Evolutionary conservation across 306 rosid species (phyloP).

Genomic region (Adenanthera pavonina): DNA sequence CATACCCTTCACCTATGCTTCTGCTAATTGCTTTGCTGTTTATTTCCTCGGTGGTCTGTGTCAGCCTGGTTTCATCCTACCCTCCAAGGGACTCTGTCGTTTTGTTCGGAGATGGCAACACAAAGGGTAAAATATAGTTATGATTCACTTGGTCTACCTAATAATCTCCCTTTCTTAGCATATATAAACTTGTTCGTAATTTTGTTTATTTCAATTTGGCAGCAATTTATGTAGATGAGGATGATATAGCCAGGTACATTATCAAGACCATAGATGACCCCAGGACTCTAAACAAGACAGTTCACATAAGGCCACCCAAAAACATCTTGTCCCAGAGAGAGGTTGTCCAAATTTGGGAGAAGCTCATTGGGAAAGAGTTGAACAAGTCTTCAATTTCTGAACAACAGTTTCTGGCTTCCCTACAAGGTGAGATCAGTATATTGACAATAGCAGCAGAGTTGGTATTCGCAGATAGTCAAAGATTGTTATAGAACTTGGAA

Average conservation of each 20-base stretch:
- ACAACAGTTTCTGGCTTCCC: slow-evolving; percentile 48
- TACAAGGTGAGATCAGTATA: slow-evolving; percentile 49
- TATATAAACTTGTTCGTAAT: not conserved
- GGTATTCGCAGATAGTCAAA: not conserved
- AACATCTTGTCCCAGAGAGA: slow-evolving; percentile 70
- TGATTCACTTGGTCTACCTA: not conserved
- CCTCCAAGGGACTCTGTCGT: slow-evolving; percentile 61
- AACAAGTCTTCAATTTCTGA: slow-evolving; percentile 55
- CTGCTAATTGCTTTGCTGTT: slow-evolving; percentile 79
- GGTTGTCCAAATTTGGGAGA: slow-evolving; percentile 73
- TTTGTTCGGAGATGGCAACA: slow-evolving; percentile 70
- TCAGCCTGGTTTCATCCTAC: slow-evolving; percentile 60
- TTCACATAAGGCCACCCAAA: slow-evolving; percentile 67
- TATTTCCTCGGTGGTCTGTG: slow-evolving; percentile 74
- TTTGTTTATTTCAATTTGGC: slow-evolving; percentile 15
- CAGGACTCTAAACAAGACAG: slow-evolving; percentile 67
- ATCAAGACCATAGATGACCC: slow-evolving; percentile 68
- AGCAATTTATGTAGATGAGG: slow-evolving; percentile 74
- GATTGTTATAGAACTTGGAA: not conserved
- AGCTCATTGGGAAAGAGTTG: slow-evolving; percentile 56
- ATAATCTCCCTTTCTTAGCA: not conserved
- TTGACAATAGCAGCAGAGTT: not conserved
- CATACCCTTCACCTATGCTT: slow-evolving; percentile 76
- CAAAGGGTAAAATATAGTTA: slow-evolving; percentile 51
- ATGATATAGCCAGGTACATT: slow-evolving; percentile 75